Conservation (phyloP, 345 rosid genomes). For the Crucihimalaya himalaica region DNA sequence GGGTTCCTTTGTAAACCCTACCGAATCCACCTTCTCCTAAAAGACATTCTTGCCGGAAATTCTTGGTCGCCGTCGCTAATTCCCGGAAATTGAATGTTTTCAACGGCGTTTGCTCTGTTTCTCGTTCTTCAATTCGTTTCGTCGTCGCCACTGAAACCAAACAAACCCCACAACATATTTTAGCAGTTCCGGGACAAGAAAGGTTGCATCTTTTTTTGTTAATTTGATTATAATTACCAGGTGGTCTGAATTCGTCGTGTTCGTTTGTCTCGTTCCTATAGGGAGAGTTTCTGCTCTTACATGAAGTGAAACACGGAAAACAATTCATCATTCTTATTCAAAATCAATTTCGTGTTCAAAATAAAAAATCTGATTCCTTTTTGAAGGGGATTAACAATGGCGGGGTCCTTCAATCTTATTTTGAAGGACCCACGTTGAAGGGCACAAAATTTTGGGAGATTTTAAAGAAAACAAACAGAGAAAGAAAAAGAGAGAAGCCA, state of each 20-base stretch:
- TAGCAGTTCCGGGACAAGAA: not conserved
- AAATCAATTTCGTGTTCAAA: not conserved
- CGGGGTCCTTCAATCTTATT: slow-evolving; percentile 55
- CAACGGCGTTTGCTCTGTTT: slow-evolving; percentile 10
- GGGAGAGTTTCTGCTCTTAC: slow-evolving; percentile 41
- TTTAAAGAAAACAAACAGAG: slow-evolving; percentile 22
- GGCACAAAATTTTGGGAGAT: slow-evolving; percentile 21
- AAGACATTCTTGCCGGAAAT: slow-evolving; percentile 70
- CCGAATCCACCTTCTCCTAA: slow-evolving; percentile 85
- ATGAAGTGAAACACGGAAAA: slow-evolving; percentile 68
- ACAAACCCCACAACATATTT: not conserved
- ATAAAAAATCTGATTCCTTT: too few species aligned
- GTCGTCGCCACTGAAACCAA: slow-evolving; percentile 36
- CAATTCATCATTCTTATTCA: slow-evolving; percentile 54
- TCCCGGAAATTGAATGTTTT: slow-evolving; percentile 60
- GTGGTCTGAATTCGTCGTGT: slow-evolving; percentile 26
- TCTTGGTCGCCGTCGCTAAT: slow-evolving; percentile 72
- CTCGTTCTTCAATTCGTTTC: slow-evolving; percentile 23
- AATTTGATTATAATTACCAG: slow-evolving; percentile 23
- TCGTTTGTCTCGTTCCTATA: slow-evolving; percentile 18
- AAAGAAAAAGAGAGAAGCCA: slow-evolving; percentile 17
- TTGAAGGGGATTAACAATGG: slow-evolving; percentile 3
- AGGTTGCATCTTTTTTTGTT: not conserved
- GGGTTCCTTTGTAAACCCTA: slow-evolving; percentile 71
- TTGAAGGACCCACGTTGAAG: slow-evolving; percentile 58